Evolutionary conservation across 306 rosid species (phyloP).

Genomic region (Herpetospermum pedunculosum): DNA sequence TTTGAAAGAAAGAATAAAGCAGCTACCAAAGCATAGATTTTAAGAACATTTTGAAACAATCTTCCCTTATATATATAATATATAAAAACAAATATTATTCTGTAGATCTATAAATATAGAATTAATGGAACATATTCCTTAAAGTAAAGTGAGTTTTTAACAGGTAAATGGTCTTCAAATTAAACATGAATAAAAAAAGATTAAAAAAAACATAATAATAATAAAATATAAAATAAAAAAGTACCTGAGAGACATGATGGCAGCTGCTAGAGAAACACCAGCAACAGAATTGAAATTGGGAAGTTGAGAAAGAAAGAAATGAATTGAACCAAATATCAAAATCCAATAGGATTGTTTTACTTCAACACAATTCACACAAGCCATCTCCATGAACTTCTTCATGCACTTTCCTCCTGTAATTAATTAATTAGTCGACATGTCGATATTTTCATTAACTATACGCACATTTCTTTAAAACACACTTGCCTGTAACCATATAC

Average conservation of each 20-base stretch:
- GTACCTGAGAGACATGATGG: slow-evolving; percentile 81
- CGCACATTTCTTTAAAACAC: background rate
- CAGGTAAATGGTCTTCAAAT: no score
- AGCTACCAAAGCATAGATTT: background rate
- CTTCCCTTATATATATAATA: background rate
- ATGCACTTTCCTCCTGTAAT: slow-evolving; percentile 84
- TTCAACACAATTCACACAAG: slow-evolving; percentile 67
- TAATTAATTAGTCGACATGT: background rate
- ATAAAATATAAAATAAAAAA: background rate
- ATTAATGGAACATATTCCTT: background rate
- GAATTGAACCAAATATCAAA: slow-evolving; percentile 65
- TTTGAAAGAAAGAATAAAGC: slow-evolving; percentile 1
- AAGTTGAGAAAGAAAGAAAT: slow-evolving; percentile 88
- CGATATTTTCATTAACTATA: background rate
- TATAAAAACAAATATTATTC: background rate
- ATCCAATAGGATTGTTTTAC: slow-evolving; percentile 79
- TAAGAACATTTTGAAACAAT: background rate
- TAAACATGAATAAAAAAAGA: no score
- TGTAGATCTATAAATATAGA: background rate
- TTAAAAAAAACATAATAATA: no score
- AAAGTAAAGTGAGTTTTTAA: background rate
- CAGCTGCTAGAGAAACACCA: slow-evolving; percentile 87
- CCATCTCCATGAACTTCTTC: slow-evolving; percentile 73
- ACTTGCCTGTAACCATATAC: slow-evolving; percentile 73
- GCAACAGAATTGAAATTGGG: slow-evolving; percentile 94